Percentiles rank a stretch among this genome's conserved stretches.
These are phyloP conservation scores for Metschnikowia proteae DNA, from an alignment of 805 yeast genomes.

Conservation along the genomic window DNA sequence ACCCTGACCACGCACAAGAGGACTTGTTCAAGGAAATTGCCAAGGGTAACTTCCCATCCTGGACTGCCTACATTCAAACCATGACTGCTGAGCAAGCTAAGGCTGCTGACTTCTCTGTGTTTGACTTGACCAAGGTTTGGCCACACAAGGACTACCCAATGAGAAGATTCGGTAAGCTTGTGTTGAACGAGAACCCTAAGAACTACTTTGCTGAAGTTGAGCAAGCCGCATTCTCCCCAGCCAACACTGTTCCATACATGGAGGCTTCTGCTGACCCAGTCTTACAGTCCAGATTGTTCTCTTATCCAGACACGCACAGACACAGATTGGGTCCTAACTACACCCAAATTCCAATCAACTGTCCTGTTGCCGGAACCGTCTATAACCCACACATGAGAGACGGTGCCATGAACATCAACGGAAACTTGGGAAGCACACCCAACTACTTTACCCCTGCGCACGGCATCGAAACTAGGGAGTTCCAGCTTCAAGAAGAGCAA, in stretches of 20 bases:
- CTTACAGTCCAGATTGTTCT: slow-evolving; percentile 73
- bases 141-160: slow-evolving; percentile 83
- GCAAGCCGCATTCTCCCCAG: slow-evolving; percentile 82
- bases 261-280: slow-evolving; percentile 84
- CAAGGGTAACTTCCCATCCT: slow-evolving; percentile 71
- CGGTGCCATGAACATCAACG: slow-evolving; percentile 62
- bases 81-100: slow-evolving; percentile 83
- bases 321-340: slow-evolving; percentile 77
- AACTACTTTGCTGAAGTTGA: slow-evolving; percentile 87
- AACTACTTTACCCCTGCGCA: slow-evolving; percentile 62
- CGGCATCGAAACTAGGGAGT: slow-evolving; percentile 44
- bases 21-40: slow-evolving; percentile 79
- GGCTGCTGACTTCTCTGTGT: slow-evolving; percentile 72
- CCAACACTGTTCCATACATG: slow-evolving; percentile 80
- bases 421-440: slow-evolving; percentile 73
- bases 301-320: slow-evolving; percentile 84
- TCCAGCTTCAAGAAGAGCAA: slow-evolving; percentile 58
- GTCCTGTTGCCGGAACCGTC: slow-evolving; percentile 54
- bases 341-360: slow-evolving; percentile 83
- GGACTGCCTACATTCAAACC: slow-evolving; percentile 82
- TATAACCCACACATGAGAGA: slow-evolving; percentile 73
- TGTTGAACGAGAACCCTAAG: slow-evolving; percentile 76
- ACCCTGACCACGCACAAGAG: slow-evolving; percentile 79
- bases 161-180: slow-evolving; percentile 78
- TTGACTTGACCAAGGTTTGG: slow-evolving; percentile 91